Base-by-base conservation (phyloP, 169 alveolate species). In the Plasmodium gaboni region DNA sequence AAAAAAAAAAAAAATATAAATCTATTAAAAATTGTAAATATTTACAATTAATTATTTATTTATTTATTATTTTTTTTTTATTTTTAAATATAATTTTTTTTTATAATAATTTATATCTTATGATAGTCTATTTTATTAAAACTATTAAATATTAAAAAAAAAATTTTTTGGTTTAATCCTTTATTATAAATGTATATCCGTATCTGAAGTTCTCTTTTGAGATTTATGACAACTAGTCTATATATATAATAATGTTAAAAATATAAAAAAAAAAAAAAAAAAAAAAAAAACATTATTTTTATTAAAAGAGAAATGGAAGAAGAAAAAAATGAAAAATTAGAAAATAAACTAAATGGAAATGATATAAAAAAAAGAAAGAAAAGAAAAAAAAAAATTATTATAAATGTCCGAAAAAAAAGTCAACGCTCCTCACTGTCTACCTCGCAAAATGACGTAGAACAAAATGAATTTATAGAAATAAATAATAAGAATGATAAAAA, bases 361-460 rank as follows among this genome's bases (percentile, higher is more conserved):
- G 46, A 51, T 13, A 38, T 72, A 51, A 72, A 72, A 60, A 76
- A 76, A 68, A 76, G 73, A 48, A 76, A 76, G n/a, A 76, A 46
- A 76, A 44, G 51, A 48, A 74, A 74, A 74, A 76, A 76, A 64
- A 76, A 50, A 64, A 76, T 76, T n/a, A 76, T 76, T 10, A 76
- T 76, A 48, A 64, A 76, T 64, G 78, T 76, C 2, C 22, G 67
- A 64, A 76, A 64, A 57, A 76, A 64, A 64, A 73, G 15, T 17
- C 65, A 32, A 12, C 51, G 59, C 46, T 7, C 46, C 46, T 38
- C 46, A 38, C 10, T 38, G 46, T 38, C 46, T 38, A 38, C 46
- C 10, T 38, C 46, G 46, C 46, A 38, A 38, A 38, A 38, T 38
- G 46, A 38, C 46, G 55, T 46, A 28, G 48, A 44, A 38, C 7